Base-by-base conservation (phyloP, 1,139 yeast species). In the Debaryomycetaceae sp. region DNA sequence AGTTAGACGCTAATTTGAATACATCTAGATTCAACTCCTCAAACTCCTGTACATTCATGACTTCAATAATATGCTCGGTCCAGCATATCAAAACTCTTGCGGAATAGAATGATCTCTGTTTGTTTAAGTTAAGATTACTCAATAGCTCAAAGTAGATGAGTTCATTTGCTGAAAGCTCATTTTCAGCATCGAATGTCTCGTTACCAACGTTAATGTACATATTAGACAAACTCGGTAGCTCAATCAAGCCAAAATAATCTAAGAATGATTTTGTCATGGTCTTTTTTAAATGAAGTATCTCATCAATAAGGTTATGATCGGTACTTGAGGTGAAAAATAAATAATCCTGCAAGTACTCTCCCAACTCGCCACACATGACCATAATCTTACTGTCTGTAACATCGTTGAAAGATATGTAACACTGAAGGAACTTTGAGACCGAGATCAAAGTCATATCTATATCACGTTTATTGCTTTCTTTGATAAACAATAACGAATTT, bases 401-500 rank as follows among this genome's bases (percentile, higher is more conserved):
- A 8, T 27, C 31, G 11, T 11, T 8, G 11, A 11, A 7, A 7
- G 30, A 13, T 30, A 20, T 30, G 23, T 14, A 27, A 3, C 49
- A 38, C 4, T 39, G 33, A 7, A 57, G 41, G 31, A 57, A 49
- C 24, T 49, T 49, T 6, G 52, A 57, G 5, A 58, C 31, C 1
- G 46, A 36, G 1, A 52, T 47, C 6, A 56, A 36, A 2, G 45
- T 35, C 6, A 35, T 38, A 34, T 51, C 47, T 6, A 45, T 34
- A 31, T 24, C 9, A 24, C 11, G 9, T 6, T 20, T n/a, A n/a
- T 23, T 38, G 11, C 34, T 38, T 6, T 39, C 24, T 9, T 52
- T 40, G 9, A 75, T 50, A 11, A 27, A 27, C 27, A 79, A 53
- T 47, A 66, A 70, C 1, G 72, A 59, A 42, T 70, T 72, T 24